These are phyloP conservation scores for Trametes cinnabarina DNA, from an alignment of 768 basidiomycete genomes.

Conservation along the genomic window DNA sequence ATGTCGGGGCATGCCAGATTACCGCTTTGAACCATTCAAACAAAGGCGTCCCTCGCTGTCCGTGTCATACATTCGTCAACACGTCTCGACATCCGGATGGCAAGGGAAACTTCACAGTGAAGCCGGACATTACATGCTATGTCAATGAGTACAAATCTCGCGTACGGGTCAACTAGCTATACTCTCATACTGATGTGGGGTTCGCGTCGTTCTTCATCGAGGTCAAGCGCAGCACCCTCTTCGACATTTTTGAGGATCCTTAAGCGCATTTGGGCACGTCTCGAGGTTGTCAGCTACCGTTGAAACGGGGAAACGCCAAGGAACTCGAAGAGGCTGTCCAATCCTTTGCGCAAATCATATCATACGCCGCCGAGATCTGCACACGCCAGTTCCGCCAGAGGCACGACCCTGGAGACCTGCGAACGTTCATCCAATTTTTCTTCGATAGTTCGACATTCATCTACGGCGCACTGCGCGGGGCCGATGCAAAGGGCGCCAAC, in stretches of 20 bases:
- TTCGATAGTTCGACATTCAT: background rate
- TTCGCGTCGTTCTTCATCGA: constrained; percentile 10
- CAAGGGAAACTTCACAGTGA: background rate
- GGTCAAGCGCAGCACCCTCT: background rate
- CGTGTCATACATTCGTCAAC: constrained; percentile 1
- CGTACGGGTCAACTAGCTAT: background rate
- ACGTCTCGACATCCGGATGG: background rate
- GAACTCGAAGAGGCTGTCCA: background rate
- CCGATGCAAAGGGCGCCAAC: background rate
- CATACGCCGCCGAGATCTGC: background rate
- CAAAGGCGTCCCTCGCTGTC: background rate
- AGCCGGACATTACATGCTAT: constrained; percentile 9
- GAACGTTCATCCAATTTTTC: background rate
- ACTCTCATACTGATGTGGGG: background rate
- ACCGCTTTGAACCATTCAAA: background rate
- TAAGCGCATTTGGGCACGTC: background rate
- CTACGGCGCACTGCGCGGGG: background rate
- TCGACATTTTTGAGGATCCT: constrained; percentile 1
- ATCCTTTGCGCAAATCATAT: background rate
- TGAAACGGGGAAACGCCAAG: background rate
- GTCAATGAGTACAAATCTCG: background rate
- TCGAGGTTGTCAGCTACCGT: background rate
- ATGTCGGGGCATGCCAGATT: background rate
- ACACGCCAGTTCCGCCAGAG: background rate
- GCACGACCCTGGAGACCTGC: background rate